A percentile compares a stretch with the other conserved stretches of the same genome.
phyloP scores from a whole-genome alignment of 192 early-diverging fungal species.

The Linnemannia hyalina region DNA sequence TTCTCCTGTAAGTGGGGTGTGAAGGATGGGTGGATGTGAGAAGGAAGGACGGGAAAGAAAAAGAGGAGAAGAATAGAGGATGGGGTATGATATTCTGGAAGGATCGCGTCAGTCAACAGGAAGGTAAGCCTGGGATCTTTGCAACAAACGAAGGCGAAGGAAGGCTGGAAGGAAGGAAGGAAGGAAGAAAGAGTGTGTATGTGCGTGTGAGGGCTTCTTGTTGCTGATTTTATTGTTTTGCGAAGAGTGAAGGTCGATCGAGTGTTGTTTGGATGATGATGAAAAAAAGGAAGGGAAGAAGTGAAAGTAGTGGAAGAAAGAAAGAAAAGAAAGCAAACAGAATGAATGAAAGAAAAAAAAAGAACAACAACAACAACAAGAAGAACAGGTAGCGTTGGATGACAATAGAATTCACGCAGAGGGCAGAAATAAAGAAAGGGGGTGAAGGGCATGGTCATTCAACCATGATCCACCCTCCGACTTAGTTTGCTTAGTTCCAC shows the following conservation, averaged over 20 bases:
- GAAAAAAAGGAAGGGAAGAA: neutral
- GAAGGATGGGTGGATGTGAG: neutral
- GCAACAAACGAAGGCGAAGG: neutral
- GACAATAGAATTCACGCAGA: neutral
- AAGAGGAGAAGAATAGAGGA: neutral
- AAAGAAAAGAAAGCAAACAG: neutral
- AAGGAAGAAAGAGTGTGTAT: neutral
- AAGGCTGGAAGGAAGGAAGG: neutral
- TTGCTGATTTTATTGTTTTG: neutral
- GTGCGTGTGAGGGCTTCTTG: neutral
- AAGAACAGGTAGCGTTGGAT: neutral
- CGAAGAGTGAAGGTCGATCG: neutral
- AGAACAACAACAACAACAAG: neutral
- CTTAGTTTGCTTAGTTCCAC: neutral
- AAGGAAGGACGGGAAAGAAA: neutral
- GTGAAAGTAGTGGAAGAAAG: neutral
- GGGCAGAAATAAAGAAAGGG: neutral
- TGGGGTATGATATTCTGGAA: neutral
- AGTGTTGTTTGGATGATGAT: neutral
- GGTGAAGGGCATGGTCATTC: slow-evolving; percentile 29
- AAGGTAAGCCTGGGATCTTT: neutral
- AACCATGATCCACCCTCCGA: neutral
- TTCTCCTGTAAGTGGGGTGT: neutral
- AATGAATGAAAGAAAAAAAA: neutral
- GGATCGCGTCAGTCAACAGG: neutral